Conservation (phyloP, 768 basidiomycete genomes). For the Mycena galericulata region DNA sequence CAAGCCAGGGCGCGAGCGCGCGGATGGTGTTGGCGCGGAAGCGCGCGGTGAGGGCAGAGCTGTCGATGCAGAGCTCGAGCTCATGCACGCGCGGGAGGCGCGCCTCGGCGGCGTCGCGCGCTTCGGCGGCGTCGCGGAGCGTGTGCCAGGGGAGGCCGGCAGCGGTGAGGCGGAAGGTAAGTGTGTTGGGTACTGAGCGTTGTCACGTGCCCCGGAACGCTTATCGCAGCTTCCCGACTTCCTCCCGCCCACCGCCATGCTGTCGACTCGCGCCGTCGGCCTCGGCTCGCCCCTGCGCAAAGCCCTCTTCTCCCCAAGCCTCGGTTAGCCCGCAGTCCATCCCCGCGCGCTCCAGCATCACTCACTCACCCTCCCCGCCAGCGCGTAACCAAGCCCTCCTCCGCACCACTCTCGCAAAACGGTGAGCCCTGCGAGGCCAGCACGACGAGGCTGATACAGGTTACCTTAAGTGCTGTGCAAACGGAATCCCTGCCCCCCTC, state of each 20-base stretch:
- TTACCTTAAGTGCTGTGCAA: constrained; percentile 54
- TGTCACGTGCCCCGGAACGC: no score
- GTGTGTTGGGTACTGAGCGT: no score
- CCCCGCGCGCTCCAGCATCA: no score
- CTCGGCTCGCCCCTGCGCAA: no score
- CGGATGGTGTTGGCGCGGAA: constrained; percentile 7
- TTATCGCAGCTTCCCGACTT: no score
- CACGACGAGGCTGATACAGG: neutral
- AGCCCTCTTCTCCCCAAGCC: no score
- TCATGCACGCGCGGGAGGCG: constrained; percentile 18
- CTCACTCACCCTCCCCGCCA: neutral
- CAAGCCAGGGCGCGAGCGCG: constrained; percentile 17
- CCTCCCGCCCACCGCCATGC: no score
- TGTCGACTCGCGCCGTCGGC: no score
- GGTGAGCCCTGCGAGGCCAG: neutral
- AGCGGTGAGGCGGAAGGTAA: constrained; percentile 7
- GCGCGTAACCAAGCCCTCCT: neutral
- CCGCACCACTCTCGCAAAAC: neutral
- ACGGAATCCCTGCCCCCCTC: constrained; percentile 73
- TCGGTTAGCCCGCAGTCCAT: no score
- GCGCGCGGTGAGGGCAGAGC: neutral
- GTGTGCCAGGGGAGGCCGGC: constrained; percentile 6
- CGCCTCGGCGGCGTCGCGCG: constrained; percentile 1
- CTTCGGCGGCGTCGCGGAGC: neutral
- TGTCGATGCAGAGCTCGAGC: neutral